A percentile compares a stretch with the other conserved stretches of the same genome.
Evolutionary conservation across 306 rosid genomes (phyloP).

Genomic region (Acacia melanoxylon): DNA sequence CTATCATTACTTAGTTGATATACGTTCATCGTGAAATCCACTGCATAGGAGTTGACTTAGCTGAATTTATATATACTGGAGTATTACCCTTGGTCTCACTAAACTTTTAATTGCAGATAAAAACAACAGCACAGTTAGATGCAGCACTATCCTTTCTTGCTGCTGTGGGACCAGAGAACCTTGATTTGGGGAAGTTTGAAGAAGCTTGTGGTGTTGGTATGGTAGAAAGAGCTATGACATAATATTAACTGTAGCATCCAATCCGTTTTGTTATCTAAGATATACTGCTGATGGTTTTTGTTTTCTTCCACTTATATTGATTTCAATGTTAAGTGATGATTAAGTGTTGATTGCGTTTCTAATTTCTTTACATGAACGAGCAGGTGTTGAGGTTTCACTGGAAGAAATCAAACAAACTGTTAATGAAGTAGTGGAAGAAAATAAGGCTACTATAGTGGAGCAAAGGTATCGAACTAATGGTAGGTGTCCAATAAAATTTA

Average conservation of each 20-base stretch:
- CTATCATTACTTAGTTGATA: constrained; percentile 1
- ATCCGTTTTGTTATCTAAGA: constrained; percentile 2
- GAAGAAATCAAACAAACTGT: constrained; percentile 70
- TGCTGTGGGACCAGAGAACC: constrained; percentile 44
- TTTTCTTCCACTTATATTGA: constrained; percentile 20
- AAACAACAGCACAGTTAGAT: constrained; percentile 82
- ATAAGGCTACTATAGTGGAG: constrained; percentile 64
- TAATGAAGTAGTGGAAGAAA: constrained; percentile 71
- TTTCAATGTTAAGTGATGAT: background rate
- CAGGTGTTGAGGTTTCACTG: constrained; percentile 83
- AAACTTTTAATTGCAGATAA: constrained; percentile 58
- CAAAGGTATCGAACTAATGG: constrained; percentile 79
- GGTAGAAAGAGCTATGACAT: constrained; percentile 18
- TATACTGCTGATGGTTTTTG: constrained; percentile 15
- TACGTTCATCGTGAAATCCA: background rate
- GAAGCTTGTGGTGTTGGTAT: constrained; percentile 95
- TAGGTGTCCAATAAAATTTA: constrained; percentile 9
- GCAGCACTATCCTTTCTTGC: constrained; percentile 74
- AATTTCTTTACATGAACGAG: constrained; percentile 17
- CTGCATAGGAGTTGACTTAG: background rate
- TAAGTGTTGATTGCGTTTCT: constrained; percentile 6
- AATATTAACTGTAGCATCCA: background rate
- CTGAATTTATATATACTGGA: background rate
- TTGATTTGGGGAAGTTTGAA: constrained; percentile 67
- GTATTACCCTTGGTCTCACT: constrained; percentile 6